phyloP scores from a whole-genome alignment of 2,329 filamentous ascomycete genomes.

The Sporothrix brasiliensis region DNA sequence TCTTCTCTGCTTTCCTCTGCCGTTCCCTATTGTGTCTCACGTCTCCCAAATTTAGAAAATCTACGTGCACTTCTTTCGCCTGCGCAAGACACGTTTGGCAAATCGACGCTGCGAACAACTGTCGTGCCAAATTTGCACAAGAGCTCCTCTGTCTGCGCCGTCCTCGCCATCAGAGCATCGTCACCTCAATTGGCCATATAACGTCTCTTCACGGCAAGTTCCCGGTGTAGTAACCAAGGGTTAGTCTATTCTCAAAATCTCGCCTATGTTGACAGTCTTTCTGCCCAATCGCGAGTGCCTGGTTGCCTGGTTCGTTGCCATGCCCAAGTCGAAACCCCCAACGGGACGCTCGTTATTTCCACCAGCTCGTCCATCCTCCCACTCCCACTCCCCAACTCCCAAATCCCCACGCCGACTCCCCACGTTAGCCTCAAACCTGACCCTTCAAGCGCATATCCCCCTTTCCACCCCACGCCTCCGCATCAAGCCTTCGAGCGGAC shows the following conservation, averaged over 20 bases:
- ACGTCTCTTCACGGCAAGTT: neutral
- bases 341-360: neutral
- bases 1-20: neutral
- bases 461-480: neutral
- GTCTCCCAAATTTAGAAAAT: neutral
- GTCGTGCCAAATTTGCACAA: constrained; percentile 10
- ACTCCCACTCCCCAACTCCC: neutral
- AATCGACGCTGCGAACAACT: neutral
- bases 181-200: neutral
- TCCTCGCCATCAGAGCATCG: neutral
- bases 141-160: neutral
- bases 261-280: neutral
- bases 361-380: neutral
- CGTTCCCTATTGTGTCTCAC: too few relatives aligned
- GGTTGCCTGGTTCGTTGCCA: neutral
- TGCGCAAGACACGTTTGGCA: neutral
- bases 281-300: neutral
- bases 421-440: neutral
- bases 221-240: neutral
- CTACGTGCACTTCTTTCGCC: neutral
- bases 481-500: neutral
- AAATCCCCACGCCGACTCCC: neutral
- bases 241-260: neutral
- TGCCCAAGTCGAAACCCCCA: neutral
- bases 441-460: neutral